Base-by-base conservation (phyloP, 805 yeast genomes). In the Maudiozyma turicensis region DNA sequence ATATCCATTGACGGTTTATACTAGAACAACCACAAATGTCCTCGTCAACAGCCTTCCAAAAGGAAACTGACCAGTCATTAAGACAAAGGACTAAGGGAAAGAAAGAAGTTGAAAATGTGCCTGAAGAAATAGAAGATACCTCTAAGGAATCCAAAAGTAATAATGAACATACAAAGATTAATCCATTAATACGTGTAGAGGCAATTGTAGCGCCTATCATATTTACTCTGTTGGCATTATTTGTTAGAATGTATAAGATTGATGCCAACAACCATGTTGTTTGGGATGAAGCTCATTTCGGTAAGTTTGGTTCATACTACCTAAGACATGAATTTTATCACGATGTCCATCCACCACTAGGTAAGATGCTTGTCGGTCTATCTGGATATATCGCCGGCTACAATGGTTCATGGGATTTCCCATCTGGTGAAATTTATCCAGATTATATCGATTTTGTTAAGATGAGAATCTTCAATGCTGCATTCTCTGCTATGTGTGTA, bases 261-360 rank as follows among this genome's bases (percentile, higher is more conserved):
- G 80, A 77, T 26, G 66, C 68, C 33, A 74, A 80, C 50, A 65
- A 76, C 46, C 73, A 72, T 48, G 91, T 86, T 44, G 83, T 84
- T 8, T 86, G 95, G 95, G 95, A 86, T 69, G 95, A 86, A 65
- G 93, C 95, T 6, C 95, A 86, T 71, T 86, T 86, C 64, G 95
- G 93, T 41, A 84, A 84, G 63, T 86, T 86, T 63, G 95, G 95
- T 43, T 82, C 91, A 3, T 81, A 84, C 59, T 86, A 86, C 65
- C 69, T 84, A 54, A 77, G 82, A 64, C 88, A 82, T 60, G 89
- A 85, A 58, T 84, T 85, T 61, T 86, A 86, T 59, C 87, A 81
- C 58, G 95, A 86, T 68, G 95, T 86, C 32, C 95, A 86, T 61
- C 95, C 95, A 20, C 95, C 95, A 1, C 72, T 86, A 57, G 95